A percentile compares a stretch with the other conserved stretches of the same genome.
Conservation (phyloP, 1,284 basidiomycete species). For the Porogramme epimiltina region DNA sequence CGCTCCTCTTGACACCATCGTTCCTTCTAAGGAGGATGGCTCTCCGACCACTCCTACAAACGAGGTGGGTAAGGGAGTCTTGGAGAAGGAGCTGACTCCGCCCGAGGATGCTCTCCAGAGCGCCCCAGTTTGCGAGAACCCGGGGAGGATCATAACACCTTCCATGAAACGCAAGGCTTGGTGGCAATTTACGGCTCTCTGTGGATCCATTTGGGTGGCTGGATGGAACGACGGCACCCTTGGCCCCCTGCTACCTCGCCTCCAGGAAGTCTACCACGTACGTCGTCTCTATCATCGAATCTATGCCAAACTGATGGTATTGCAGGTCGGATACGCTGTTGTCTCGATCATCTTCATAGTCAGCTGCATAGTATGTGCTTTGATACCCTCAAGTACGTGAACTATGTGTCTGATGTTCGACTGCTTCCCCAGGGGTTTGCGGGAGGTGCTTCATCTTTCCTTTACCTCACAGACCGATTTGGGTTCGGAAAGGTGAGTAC, state of each 20-base stretch:
- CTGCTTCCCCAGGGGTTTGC: conserved; percentile 45
- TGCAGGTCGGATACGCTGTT: conserved; percentile 42
- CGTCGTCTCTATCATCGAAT: conserved; percentile 11
- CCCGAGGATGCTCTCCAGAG: too few relatives aligned
- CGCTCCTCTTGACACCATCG: too few relatives aligned
- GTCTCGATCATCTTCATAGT: conserved; percentile 61
- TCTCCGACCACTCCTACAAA: too few relatives aligned
- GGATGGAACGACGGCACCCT: conserved; percentile 68
- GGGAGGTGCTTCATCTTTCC: conserved; percentile 46
- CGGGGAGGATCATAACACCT: conserved; percentile 12
- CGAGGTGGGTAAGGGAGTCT: too few relatives aligned
- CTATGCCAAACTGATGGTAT: background rate
- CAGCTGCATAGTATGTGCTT: conserved; percentile 48
- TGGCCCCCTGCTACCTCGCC: conserved; percentile 60
- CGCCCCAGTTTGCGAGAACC: too few relatives aligned
- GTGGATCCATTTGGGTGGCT: conserved; percentile 44
- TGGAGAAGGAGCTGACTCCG: too few relatives aligned
- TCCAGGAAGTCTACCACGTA: conserved; percentile 55
- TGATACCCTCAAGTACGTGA: too few relatives aligned
- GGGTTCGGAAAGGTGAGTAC: conserved; percentile 56
- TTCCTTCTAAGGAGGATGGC: too few relatives aligned
- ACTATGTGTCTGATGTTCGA: background rate
- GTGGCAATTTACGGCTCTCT: conserved; percentile 42
- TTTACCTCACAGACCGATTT: conserved; percentile 50
- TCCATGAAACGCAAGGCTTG: conserved; percentile 18